A percentile compares a stretch with the other conserved stretches of the same genome.
Evolutionary conservation across 2,329 filamentous ascomycete species (phyloP).

Genomic region (Mollisia scopiformis): DNA sequence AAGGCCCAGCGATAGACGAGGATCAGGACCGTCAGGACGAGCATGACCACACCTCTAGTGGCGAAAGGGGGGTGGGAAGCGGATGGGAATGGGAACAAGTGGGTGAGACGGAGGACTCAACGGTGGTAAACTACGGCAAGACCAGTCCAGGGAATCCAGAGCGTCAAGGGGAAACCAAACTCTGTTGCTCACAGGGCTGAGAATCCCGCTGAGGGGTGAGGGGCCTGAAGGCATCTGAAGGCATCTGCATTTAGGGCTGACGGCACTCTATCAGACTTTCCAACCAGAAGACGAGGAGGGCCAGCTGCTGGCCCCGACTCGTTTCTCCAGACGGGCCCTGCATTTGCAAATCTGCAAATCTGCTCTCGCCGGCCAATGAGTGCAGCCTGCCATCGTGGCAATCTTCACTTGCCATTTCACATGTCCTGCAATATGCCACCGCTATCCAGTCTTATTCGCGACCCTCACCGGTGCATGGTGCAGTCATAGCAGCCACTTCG

Average conservation of each 20-base stretch:
- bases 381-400: neutral
- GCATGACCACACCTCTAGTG: neutral
- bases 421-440: neutral
- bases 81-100: too few relatives aligned
- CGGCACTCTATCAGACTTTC: neutral
- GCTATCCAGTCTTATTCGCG: neutral
- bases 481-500: neutral
- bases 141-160: too few relatives aligned
- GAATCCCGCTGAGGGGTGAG: constrained; percentile 7
- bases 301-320: neutral
- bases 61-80: neutral
- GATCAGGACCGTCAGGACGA: too few relatives aligned
- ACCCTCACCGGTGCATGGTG: neutral
- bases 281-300: neutral
- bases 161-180: neutral
- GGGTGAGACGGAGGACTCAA: neutral
- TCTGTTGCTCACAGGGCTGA: constrained; percentile 7
- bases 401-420: neutral
- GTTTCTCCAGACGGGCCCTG: neutral
- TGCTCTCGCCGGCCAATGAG: neutral
- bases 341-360: neutral
- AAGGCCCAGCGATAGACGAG: constrained; percentile 10
- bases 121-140: too few relatives aligned
- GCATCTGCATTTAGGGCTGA: constrained; percentile 8
- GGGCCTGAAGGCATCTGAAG: too few relatives aligned